phyloP scores from a whole-genome alignment of 257 asterid species.

The Plantago major region DNA sequence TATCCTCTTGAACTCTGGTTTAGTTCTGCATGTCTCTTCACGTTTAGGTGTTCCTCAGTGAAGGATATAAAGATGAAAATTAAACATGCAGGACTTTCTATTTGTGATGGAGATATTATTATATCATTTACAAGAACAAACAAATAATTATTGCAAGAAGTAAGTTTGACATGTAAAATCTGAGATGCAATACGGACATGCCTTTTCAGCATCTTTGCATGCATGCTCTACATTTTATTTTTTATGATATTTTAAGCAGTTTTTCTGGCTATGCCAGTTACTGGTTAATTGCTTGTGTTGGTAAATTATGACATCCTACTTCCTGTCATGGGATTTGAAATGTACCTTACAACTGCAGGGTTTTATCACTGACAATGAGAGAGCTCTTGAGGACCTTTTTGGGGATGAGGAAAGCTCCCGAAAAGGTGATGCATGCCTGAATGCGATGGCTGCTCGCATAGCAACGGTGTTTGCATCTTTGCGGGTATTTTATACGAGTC shows the following conservation, averaged over 20 bases:
- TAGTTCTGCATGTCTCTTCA: not conserved
- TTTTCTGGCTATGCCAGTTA: not conserved
- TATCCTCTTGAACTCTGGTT: slow-evolving; percentile 16
- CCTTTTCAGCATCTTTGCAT: slow-evolving; percentile 10
- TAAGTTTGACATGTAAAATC: slow-evolving; percentile 7
- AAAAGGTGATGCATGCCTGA: slow-evolving; percentile 74
- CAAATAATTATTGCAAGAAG: not conserved
- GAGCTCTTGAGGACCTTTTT: slow-evolving; percentile 89
- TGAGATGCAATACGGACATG: slow-evolving; percentile 12
- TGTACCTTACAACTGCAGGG: slow-evolving; percentile 42
- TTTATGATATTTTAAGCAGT: not conserved
- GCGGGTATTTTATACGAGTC: slow-evolving; percentile 47
- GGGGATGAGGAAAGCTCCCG: slow-evolving; percentile 92
- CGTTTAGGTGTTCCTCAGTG: not conserved
- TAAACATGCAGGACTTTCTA: slow-evolving; percentile 1
- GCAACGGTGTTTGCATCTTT: slow-evolving; percentile 94
- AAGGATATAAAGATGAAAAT: slow-evolving; percentile 3
- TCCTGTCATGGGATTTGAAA: slow-evolving; percentile 9
- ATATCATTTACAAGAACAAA: slow-evolving; percentile 6
- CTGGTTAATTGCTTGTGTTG: slow-evolving; percentile 3
- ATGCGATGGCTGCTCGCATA: slow-evolving; percentile 81
- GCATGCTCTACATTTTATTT: not conserved
- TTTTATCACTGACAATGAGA: slow-evolving; percentile 87
- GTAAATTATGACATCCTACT: slow-evolving; percentile 16
- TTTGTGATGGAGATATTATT: slow-evolving; percentile 2